Evolutionary conservation across 306 rosid genomes (phyloP).

Genomic region (Neltuma alba): DNA sequence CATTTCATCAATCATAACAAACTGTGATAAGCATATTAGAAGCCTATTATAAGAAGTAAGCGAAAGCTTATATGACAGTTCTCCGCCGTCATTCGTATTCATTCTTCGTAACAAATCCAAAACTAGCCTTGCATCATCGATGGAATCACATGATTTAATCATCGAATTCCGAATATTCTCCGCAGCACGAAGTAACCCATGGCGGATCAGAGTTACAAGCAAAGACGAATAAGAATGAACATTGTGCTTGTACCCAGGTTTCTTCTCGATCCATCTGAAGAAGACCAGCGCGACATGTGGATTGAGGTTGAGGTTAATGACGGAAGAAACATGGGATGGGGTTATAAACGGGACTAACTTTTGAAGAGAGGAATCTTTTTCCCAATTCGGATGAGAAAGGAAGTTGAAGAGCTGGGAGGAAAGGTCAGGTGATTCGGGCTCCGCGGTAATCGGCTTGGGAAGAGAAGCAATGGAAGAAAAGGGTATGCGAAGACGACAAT

Average conservation of each 20-base stretch:
- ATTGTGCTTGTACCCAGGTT: conserved; percentile 55
- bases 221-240: conserved; percentile 53
- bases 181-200: conserved; percentile 50
- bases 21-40: conserved; percentile 54
- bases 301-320: conserved; percentile 56
- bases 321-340: conserved; percentile 56
- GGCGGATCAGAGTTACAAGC: conserved; percentile 60
- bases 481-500: conserved; percentile 29
- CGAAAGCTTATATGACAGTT: conserved; percentile 50
- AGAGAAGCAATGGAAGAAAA: conserved; percentile 50
- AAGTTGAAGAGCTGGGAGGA: conserved; percentile 55
- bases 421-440: conserved; percentile 40
- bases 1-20: conserved; percentile 61
- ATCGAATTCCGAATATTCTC: conserved; percentile 67
- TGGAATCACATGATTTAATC: conserved; percentile 56
- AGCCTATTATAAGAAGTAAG: conserved; percentile 69
- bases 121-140: conserved; percentile 48
- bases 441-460: neutral
- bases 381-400: conserved; percentile 71
- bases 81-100: conserved; percentile 34
- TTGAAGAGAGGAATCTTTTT: conserved; percentile 52
- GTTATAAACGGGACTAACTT: conserved; percentile 55
- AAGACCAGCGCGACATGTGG: conserved; percentile 69
- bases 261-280: conserved; percentile 62
- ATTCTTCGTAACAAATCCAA: conserved; percentile 50